phyloP scores from a whole-genome alignment of 2,329 filamentous ascomycete genomes.

The Venturia oleaginea region DNA sequence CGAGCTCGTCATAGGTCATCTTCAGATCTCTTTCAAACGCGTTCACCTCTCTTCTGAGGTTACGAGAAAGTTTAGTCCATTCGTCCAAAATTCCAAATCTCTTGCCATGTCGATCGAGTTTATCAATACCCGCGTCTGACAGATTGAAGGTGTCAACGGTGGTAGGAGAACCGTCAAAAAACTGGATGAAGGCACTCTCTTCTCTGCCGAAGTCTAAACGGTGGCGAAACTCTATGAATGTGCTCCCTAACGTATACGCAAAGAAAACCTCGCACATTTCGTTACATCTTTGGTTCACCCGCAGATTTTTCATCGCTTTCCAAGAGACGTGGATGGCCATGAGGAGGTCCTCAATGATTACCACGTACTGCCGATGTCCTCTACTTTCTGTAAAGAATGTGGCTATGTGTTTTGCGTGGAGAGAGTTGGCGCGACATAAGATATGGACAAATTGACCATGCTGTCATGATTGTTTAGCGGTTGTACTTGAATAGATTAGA shows the following conservation, averaged over 20 bases:
- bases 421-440: not conserved
- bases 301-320: not conserved
- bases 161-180: not conserved
- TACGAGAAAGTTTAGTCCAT: not conserved
- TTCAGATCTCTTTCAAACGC: not conserved
- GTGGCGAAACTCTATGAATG: not conserved
- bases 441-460: not conserved
- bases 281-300: not conserved
- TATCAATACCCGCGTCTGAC: not conserved
- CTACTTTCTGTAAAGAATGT: not conserved
- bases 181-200: not conserved
- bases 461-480: not conserved
- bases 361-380: not conserved
- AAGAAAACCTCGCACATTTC: not conserved
- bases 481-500: not conserved
- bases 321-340: not conserved
- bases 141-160: not conserved
- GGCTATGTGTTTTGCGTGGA: not conserved
- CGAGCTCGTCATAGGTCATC: not conserved
- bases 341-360: not conserved
- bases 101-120: not conserved
- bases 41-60: not conserved
- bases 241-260: not conserved
- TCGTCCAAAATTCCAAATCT: not conserved
- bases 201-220: not conserved